These are phyloP conservation scores for Tuber magnatum DNA, from an alignment of 495 filamentous ascomycete genomes.

Conservation along the genomic window DNA sequence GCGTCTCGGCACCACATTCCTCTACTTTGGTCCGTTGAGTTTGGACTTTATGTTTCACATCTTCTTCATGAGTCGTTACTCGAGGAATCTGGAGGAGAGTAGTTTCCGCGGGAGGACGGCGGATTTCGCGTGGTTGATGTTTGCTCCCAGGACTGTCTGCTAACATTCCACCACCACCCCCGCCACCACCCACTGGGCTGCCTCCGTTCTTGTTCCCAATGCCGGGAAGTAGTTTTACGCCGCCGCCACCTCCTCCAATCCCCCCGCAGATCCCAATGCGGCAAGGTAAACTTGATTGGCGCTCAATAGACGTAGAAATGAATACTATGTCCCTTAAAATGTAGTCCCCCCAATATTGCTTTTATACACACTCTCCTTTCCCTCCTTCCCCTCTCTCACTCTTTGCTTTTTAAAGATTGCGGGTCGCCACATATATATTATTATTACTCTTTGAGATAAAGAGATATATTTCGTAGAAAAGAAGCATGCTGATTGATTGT, in stretches of 20 bases:
- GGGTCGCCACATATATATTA: conserved; percentile 29
- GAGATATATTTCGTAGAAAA: conserved; percentile 28
- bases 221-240: conserved; percentile 36
- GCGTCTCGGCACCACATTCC: conserved; percentile 87
- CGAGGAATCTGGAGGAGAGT: conserved; percentile 88
- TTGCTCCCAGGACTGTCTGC: conserved; percentile 32
- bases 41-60: conserved; percentile 97
- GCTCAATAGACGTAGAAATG: conserved; percentile 57
- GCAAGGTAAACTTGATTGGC: conserved; percentile 36
- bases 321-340: conserved; percentile 69
- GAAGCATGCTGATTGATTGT: conserved; percentile 34
- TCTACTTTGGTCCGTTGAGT: conserved; percentile 91
- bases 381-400: conserved; percentile 6
- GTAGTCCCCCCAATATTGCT: conserved; percentile 47
- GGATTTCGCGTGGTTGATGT: conserved; percentile 78
- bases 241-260: conserved; percentile 31
- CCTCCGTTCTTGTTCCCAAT: conserved; percentile 39
- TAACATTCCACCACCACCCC: conserved; percentile 23
- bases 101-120: conserved; percentile 68
- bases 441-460: conserved; percentile 19
- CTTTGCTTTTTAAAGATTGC: conserved; percentile 17
- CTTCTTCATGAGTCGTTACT: conserved; percentile 97
- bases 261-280: conserved; percentile 21
- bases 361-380: conserved; percentile 33
- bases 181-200: conserved; percentile 41